Percentiles rank a stretch among this genome's conserved stretches.
phyloP scores from a whole-genome alignment of 257 asterid species.

The Solanum arcanum region DNA sequence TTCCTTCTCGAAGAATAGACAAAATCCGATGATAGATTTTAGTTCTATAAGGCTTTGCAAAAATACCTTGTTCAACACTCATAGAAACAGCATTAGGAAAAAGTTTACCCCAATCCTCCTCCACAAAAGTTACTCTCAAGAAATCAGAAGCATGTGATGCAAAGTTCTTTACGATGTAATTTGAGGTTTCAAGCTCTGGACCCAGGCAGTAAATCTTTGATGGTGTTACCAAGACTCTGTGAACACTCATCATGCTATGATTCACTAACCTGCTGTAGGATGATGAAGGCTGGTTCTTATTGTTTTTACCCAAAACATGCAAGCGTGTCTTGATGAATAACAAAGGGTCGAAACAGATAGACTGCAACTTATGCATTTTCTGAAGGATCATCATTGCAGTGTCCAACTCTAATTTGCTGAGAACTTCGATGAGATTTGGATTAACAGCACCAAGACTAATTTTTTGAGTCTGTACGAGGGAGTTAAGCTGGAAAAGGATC shows the following conservation, averaged over 20 bases:
- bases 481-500: constrained; percentile 78
- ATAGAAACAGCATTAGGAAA: constrained; percentile 36
- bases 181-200: constrained; percentile 85
- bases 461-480: constrained; percentile 74
- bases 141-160: constrained; percentile 65
- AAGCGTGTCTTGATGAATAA: constrained; percentile 30
- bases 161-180: constrained; percentile 76
- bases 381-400: constrained; percentile 41
- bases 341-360: constrained; percentile 59
- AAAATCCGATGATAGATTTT: constrained; percentile 47
- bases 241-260: constrained; percentile 66
- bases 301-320: constrained; percentile 9
- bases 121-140: constrained; percentile 83
- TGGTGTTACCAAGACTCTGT: constrained; percentile 72
- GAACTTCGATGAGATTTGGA: constrained; percentile 35
- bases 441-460: constrained; percentile 57
- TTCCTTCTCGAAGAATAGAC: constrained; percentile 63
- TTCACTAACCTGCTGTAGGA: constrained; percentile 25
- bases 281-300: constrained; percentile 16
- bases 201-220: constrained; percentile 80
- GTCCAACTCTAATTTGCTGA: constrained; percentile 35
- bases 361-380: constrained; percentile 59
- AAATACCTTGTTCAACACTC: constrained; percentile 42
- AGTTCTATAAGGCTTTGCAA: constrained; percentile 54
- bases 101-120: constrained; percentile 91